These are phyloP conservation scores for Neofusicoccum umdonicola DNA, from an alignment of 2,329 filamentous ascomycete species.

Conservation along the genomic window DNA sequence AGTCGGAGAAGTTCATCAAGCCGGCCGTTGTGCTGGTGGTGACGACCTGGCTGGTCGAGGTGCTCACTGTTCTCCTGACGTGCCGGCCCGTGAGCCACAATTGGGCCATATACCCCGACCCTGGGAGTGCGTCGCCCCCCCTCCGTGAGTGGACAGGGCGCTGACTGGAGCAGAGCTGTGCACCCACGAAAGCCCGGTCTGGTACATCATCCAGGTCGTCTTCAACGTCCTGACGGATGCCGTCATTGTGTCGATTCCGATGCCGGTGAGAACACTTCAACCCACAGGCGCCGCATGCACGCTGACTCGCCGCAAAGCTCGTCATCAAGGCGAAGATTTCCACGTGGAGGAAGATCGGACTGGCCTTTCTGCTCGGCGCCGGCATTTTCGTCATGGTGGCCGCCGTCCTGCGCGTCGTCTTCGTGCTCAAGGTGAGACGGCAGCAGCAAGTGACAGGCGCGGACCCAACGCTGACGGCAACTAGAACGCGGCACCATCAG, in stretches of 20 bases:
- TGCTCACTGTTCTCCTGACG: conserved; percentile 22
- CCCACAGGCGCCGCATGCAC: background rate
- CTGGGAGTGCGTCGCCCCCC: conserved; percentile 31
- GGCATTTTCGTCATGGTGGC: conserved; percentile 37
- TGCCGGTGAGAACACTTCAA: conserved; percentile 23
- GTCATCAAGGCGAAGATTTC: conserved; percentile 30
- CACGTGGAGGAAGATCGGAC: conserved; percentile 28
- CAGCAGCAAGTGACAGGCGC: background rate
- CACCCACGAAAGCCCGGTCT: conserved; percentile 33
- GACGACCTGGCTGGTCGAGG: conserved; percentile 26
- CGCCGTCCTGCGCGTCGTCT: conserved; percentile 27
- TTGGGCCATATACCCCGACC: conserved; percentile 40
- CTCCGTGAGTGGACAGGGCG: no score
- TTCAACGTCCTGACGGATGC: conserved; percentile 37
- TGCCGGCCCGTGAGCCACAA: conserved; percentile 35
- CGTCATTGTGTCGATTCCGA: conserved; percentile 36
- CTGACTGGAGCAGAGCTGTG: conserved; percentile 24
- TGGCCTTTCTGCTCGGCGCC: conserved; percentile 32
- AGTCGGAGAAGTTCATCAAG: conserved; percentile 36
- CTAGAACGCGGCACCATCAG: conserved; percentile 16
- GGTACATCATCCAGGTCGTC: conserved; percentile 32
- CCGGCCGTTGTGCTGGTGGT: conserved; percentile 34
- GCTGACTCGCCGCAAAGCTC: conserved; percentile 19
- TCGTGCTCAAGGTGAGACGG: conserved; percentile 30
- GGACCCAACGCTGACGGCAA: background rate